Evolutionary conservation across 2,329 filamentous ascomycete genomes (phyloP), one percentile per base, ranked within the genome.

Genomic region (Colletotrichum eleusines): DNA sequence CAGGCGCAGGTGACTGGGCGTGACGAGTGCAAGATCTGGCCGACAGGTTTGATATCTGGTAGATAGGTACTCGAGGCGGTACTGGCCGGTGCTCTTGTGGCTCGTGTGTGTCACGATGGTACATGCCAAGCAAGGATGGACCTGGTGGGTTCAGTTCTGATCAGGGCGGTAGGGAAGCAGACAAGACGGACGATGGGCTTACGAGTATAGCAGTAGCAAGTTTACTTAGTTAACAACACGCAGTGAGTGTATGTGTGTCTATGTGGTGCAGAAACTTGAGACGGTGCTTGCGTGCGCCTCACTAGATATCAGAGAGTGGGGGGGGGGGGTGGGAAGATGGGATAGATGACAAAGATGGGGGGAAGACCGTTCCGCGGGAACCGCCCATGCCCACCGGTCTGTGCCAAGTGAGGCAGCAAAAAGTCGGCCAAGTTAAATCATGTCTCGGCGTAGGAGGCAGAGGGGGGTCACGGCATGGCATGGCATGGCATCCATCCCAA

Each of bases 1-100:
- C 69, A 69, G 64, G 57, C 51, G 53, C 68, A 71, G 64, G 68
- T 71, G 68, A 71, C 58, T 26, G 57, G 53, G 46, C 50, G 68
- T 71, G 64, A 68, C 68, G 48, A 44, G 35, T n/a, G 23, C n/a
- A 23, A 46, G 23, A 44, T 48, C n/a, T 58, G 61, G 58, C 33
- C 63, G 57, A 63, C 44, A 53, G 63, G 64, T 63, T 42, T 63
- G 68, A 64, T 71, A 71, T 68, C 58, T 40, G 7, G 31, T 3
- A 33, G 31, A 33, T 33, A 33, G n/a, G n/a, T 33, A 33, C 4
- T 7, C 7, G 7, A 33, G 3, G 31, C 31, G 35, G 44, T 38
- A 33, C 12, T 18, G 42, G 42, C 42, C n/a, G 20, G 42, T 44
- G 50, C 40, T 18, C 40, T 18, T 31, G 50, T 31, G 50, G 50